Base-by-base conservation (phyloP, 768 basidiomycete species). In the Auricularia cornea region DNA sequence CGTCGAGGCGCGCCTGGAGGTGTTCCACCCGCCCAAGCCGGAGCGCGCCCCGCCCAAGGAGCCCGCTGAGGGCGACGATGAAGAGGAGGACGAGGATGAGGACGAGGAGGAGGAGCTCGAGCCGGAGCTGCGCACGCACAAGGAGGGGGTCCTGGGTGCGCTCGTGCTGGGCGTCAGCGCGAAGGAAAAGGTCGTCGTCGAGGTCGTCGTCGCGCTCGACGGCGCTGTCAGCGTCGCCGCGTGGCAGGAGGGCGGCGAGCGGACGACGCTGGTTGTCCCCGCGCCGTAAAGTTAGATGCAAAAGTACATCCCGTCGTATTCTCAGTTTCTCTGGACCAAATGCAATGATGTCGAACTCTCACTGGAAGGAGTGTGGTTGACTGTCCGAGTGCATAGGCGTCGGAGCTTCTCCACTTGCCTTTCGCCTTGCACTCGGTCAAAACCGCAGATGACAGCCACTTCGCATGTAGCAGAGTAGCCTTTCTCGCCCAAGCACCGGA, bases 1-100 rank as follows among this genome's bases (percentile, higher is more conserved):
- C 30, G 90, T 89, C 88, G 90, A 93, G 71, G 84, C 85, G 20
- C 80, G 81, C 2, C 78, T 90, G 65, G 81, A 83, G 63, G 71
- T 87, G 23, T 88, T 57, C 12, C 54, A 57, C 30, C 54, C 54
- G 23, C 54, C 54, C 54, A 16, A 16, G 5, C 54, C 89, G 67
- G 85, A 82, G 69, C 75, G 83, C 28, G 78, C 76, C 59, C 78
- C 77, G 3, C 76, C 79, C 3, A 80, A 80, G 65, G 65, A 74
- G 8, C 81, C 82, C 28, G 70, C 75, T 18, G 77, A 78, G 11
- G 81, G 80, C 2, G 79, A 78, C 3, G 81, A 80, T 8, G 78
- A 78, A 6, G 81, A 81, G 0, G 84, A 82, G 1, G 68, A 67
- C 6, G 64, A 67, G 29, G 65, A 66, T 23, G 69, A 69, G 38